Conservation (phyloP, 2,329 filamentous ascomycete species). For the Alternaria conjuncta region DNA sequence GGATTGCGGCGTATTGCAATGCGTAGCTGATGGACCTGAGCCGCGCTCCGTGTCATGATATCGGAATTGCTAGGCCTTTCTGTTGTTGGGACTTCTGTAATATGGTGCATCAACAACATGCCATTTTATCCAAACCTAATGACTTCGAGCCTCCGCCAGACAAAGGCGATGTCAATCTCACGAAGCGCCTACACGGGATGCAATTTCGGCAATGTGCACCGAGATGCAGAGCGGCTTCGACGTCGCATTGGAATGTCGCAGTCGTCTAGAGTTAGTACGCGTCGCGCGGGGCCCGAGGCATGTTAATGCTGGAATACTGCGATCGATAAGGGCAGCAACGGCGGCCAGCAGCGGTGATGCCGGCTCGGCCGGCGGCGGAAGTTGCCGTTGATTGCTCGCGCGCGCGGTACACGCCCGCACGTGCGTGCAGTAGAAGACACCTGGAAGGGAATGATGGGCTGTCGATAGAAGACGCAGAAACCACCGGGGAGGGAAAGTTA, state of each 20-base stretch:
- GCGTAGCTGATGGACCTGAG: neutral
- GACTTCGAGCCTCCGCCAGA: neutral
- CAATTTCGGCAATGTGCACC: slow-evolving; percentile 6
- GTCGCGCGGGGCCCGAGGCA: slow-evolving; percentile 1
- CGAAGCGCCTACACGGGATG: neutral
- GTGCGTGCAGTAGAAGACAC: neutral
- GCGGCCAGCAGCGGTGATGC: slow-evolving; percentile 5
- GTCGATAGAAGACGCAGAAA: neutral
- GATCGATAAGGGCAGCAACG: slow-evolving; percentile 8
- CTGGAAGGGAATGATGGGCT: neutral
- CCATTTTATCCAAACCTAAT: neutral
- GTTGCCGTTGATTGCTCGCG: neutral
- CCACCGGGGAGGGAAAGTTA: neutral
- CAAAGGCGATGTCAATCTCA: neutral
- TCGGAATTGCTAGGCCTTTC: neutral
- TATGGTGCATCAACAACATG: neutral
- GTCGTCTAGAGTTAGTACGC: neutral
- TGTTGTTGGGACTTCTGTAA: neutral
- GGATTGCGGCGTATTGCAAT: neutral
- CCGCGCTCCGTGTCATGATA: neutral
- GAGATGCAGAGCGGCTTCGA: neutral
- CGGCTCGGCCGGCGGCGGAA: slow-evolving; percentile 2
- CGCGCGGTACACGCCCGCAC: neutral
- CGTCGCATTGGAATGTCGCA: slow-evolving; percentile 26
- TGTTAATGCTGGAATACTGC: slow-evolving; percentile 11